phyloP scores from a whole-genome alignment of 345 rosid genomes.

The Reutealis trisperma region DNA sequence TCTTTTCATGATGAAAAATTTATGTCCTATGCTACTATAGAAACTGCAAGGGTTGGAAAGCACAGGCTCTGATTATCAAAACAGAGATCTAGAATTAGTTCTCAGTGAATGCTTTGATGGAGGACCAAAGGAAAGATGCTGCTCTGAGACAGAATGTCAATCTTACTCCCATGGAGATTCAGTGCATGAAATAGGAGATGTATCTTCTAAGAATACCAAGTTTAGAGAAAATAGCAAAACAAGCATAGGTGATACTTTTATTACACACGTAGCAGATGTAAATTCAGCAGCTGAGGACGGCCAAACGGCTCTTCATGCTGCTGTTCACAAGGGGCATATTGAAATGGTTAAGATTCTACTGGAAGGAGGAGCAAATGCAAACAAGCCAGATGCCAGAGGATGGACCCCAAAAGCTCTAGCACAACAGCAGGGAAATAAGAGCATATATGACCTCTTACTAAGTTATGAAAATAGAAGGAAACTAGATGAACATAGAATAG shows the following conservation, averaged over 20 bases:
- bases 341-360: slow-evolving; percentile 62
- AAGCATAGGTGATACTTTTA: slow-evolving; percentile 24
- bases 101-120: slow-evolving; percentile 40
- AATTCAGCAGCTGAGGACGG: slow-evolving; percentile 35
- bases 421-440: slow-evolving; percentile 47
- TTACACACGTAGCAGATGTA: slow-evolving; percentile 17
- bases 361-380: slow-evolving; percentile 48
- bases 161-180: slow-evolving; percentile 31
- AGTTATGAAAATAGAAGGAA: slow-evolving; percentile 42
- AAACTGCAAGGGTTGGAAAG: slow-evolving; percentile 53
- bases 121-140: slow-evolving; percentile 39
- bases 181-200: slow-evolving; percentile 23
- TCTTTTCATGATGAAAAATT: background rate
- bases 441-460: slow-evolving; percentile 49
- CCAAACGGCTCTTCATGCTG: slow-evolving; percentile 53
- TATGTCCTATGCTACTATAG: slow-evolving; percentile 42
- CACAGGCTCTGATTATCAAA: slow-evolving; percentile 34
- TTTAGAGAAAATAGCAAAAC: slow-evolving; percentile 35
- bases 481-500: slow-evolving; percentile 51
- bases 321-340: slow-evolving; percentile 47
- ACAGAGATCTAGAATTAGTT: slow-evolving; percentile 30
- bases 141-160: slow-evolving; percentile 26
- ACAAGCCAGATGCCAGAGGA: slow-evolving; percentile 53
- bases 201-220: slow-evolving; percentile 24
- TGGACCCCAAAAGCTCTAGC: slow-evolving; percentile 53